Percentiles rank a stretch among this genome's conserved stretches.
These are phyloP conservation scores for Hibiscus syriacus DNA, from an alignment of 345 rosid genomes.

Conservation along the genomic window DNA sequence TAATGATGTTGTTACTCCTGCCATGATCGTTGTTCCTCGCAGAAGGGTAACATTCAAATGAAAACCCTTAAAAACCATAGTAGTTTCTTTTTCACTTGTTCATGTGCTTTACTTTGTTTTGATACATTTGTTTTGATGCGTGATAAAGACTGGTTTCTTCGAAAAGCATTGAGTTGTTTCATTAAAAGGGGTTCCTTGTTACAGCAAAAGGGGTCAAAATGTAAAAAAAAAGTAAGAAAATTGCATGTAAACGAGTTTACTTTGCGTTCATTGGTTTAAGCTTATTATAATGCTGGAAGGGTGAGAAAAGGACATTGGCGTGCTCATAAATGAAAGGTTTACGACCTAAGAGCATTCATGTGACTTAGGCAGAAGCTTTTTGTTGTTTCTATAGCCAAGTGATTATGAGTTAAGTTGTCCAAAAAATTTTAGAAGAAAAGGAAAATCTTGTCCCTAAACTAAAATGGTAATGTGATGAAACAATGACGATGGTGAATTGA, in stretches of 20 bases:
- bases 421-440: background rate
- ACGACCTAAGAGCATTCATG: background rate
- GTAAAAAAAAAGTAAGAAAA: slow-evolving; percentile 1
- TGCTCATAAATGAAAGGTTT: too few relatives aligned
- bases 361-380: background rate
- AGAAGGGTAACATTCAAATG: slow-evolving; percentile 33
- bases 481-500: background rate
- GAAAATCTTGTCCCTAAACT: background rate
- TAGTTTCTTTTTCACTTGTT: background rate
- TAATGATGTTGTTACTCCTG: slow-evolving; percentile 67
- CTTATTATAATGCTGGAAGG: too few relatives aligned
- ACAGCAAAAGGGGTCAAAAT: background rate
- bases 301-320: too few relatives aligned
- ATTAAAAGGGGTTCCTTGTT: slow-evolving; percentile 13
- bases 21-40: slow-evolving; percentile 91
- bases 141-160: background rate
- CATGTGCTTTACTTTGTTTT: background rate
- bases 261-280: background rate
- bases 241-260: background rate
- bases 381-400: background rate
- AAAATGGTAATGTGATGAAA: background rate
- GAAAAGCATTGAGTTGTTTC: background rate
- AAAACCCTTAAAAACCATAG: background rate
- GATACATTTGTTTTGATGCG: background rate
- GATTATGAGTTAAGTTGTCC: background rate